These are phyloP conservation scores for Rhynchospora pubera DNA, from an alignment of 176 grass and related monocot genomes.

Conservation along the genomic window DNA sequence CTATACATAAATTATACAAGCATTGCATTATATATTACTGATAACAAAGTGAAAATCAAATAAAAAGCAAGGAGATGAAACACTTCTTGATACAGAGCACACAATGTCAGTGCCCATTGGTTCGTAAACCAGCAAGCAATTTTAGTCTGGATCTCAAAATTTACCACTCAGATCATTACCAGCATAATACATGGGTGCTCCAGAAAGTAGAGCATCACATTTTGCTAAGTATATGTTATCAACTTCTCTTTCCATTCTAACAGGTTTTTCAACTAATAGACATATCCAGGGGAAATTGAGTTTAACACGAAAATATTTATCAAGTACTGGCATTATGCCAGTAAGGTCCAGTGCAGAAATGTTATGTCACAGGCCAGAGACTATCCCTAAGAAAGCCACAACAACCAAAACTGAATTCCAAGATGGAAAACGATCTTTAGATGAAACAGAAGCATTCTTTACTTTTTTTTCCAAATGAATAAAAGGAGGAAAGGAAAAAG, in stretches of 20 bases:
- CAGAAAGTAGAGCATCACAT: neutral
- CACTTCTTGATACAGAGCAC: neutral
- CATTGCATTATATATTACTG: neutral
- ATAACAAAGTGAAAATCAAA: neutral
- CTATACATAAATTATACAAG: slow-evolving; percentile 42
- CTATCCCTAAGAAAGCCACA: neutral
- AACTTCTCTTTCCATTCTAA: neutral
- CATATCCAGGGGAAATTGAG: neutral
- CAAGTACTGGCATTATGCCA: neutral
- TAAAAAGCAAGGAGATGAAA: neutral
- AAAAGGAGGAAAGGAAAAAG: neutral
- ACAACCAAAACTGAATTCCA: neutral
- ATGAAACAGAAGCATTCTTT: neutral
- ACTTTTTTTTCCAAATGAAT: neutral
- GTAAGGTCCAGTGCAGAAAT: neutral
- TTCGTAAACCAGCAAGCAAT: neutral
- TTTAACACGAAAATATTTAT: neutral
- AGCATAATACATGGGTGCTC: neutral
- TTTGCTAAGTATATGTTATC: neutral
- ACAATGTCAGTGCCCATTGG: neutral
- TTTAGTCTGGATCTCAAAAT: neutral
- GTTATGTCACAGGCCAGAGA: neutral
- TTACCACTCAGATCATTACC: neutral
- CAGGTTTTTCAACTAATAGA: neutral
- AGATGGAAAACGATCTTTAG: neutral